Conservation (phyloP, 345 rosid species). For the Brassica rapa region DNA sequence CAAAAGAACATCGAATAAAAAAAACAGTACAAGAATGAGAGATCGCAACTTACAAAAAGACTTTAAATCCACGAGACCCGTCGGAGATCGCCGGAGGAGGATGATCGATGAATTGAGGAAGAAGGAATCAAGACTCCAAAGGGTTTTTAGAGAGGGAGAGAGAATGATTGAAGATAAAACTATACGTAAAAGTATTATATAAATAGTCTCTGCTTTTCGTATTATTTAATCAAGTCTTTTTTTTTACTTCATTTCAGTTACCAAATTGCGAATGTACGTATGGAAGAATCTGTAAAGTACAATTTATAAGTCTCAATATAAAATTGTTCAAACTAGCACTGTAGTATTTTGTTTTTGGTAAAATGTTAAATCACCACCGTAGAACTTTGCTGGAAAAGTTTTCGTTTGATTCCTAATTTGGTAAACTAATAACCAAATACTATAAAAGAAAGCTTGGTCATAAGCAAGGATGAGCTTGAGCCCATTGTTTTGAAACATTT, state of each 20-base stretch:
- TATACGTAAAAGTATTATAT: not conserved
- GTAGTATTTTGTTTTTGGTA: not conserved
- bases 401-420: too few relatives aligned
- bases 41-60: not conserved
- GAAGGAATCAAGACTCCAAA: not conserved
- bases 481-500: too few relatives aligned
- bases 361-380: not conserved
- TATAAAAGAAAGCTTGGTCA: too few relatives aligned
- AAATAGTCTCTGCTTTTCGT: not conserved
- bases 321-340: not conserved
- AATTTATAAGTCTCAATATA: too few relatives aligned
- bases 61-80: not conserved
- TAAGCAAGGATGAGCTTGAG: too few relatives aligned
- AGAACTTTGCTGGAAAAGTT: not conserved
- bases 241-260: not conserved
- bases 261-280: not conserved
- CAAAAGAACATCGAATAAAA: not conserved
- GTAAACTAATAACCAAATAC: too few relatives aligned
- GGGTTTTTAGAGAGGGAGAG: not conserved
- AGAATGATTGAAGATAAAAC: not conserved
- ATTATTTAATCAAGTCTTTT: not conserved
- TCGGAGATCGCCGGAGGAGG: not conserved
- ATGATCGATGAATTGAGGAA: not conserved
- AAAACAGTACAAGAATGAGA: not conserved
- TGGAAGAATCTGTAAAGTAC: not conserved